Percentiles rank a stretch among this genome's conserved stretches.
Conservation (phyloP, 2,329 filamentous ascomycete species). For the Dactylonectria estremocensis region DNA sequence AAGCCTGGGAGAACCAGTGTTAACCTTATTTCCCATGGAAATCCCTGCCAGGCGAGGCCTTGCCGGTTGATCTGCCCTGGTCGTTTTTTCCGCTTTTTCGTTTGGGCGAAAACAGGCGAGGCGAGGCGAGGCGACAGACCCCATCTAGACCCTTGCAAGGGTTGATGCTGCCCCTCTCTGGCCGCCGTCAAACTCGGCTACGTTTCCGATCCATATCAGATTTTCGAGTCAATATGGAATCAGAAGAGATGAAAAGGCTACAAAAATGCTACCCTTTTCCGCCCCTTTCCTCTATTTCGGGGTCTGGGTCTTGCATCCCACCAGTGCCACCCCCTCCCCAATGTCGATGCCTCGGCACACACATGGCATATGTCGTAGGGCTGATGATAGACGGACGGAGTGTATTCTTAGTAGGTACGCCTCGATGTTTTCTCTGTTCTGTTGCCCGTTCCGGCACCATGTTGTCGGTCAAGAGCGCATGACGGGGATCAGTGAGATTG, state of each 20-base stretch:
- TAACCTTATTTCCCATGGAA: conserved; percentile 26
- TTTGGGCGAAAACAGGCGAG: not conserved
- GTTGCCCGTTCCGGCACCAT: conserved; percentile 12
- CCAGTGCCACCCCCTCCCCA: not conserved
- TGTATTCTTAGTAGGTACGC: conserved; percentile 16
- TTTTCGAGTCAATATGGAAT: not conserved
- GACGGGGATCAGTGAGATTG: conserved; percentile 14
- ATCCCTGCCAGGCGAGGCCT: conserved; percentile 3
- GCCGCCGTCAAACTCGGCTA: not conserved
- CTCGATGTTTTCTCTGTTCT: conserved; percentile 4
- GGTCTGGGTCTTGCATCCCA: not conserved
- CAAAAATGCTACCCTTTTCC: too few relatives aligned
- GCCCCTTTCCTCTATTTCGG: not conserved
- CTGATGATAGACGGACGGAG: conserved; percentile 24
- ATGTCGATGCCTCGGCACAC: not conserved
- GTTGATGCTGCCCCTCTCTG: not conserved
- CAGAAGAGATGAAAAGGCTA: too few relatives aligned
- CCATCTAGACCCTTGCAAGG: not conserved
- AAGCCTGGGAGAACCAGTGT: not conserved
- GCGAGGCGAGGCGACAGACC: not conserved
- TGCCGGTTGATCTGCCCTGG: not conserved
- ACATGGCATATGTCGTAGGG: conserved; percentile 6
- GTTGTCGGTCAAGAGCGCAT: conserved; percentile 8
- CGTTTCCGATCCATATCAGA: not conserved
- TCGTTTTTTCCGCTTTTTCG: not conserved